These are phyloP conservation scores for Aspergillus sp. DNA, from an alignment of 2,329 filamentous ascomycete species.

Conservation along the genomic window DNA sequence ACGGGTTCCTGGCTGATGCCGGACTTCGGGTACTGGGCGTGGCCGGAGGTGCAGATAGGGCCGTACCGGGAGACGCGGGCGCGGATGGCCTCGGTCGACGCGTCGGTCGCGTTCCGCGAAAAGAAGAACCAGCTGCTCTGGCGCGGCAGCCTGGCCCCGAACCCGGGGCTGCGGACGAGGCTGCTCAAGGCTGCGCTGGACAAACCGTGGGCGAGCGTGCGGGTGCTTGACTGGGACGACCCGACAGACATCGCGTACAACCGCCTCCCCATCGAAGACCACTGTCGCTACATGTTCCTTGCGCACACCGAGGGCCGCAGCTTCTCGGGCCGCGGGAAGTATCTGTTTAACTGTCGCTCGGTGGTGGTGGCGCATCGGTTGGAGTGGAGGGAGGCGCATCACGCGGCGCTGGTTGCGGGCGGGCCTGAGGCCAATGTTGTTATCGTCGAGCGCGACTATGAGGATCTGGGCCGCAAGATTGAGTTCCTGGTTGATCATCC, in stretches of 20 bases:
- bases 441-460: constrained; percentile 44
- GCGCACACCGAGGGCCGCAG: constrained; percentile 46
- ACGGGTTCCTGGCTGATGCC: constrained; percentile 42
- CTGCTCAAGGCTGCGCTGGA: constrained; percentile 30
- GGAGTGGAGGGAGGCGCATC: constrained; percentile 42
- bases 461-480: constrained; percentile 42
- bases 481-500: constrained; percentile 36
- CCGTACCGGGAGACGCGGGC: constrained; percentile 35
- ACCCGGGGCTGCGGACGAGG: constrained; percentile 28
- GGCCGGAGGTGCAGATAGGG: constrained; percentile 41
- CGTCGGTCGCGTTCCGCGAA: constrained; percentile 20
- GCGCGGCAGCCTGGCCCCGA: constrained; percentile 37
- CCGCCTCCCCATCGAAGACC: constrained; percentile 42
- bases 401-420: constrained; percentile 35
- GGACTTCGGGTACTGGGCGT: constrained; percentile 47
- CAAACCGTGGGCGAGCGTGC: constrained; percentile 40
- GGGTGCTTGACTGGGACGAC: constrained; percentile 33
- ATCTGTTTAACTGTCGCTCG: constrained; percentile 43
- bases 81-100: constrained; percentile 29
- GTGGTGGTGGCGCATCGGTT: constrained; percentile 43
- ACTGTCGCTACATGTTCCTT: constrained; percentile 47
- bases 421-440: constrained; percentile 44
- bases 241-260: constrained; percentile 31
- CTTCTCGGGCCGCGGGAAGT: constrained; percentile 47
- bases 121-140: constrained; percentile 42